These are phyloP conservation scores for Neurospora tetrasperma DNA, from an alignment of 495 filamentous ascomycete genomes.

Conservation along the genomic window DNA sequence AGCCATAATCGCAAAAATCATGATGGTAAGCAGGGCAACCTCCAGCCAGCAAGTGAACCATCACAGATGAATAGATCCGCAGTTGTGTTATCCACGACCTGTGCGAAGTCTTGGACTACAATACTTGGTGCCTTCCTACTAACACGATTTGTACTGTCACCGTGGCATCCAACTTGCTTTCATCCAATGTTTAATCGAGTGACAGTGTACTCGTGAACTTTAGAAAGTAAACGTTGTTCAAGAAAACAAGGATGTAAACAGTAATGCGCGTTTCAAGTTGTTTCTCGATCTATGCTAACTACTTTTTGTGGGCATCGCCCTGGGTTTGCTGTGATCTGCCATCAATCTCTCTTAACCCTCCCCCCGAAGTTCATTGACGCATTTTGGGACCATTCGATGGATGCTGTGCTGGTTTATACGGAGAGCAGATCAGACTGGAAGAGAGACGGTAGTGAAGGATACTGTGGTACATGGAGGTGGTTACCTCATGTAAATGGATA, in stretches of 20 bases:
- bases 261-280: neutral
- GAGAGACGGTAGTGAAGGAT: neutral
- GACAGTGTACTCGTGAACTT: neutral
- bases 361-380: too few species aligned
- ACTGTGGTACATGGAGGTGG: neutral
- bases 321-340: neutral
- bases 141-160: neutral
- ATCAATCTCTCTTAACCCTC: neutral
- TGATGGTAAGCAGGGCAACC: too few species aligned
- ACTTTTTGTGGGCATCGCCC: neutral
- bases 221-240: neutral
- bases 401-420: neutral
- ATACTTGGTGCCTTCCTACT: neutral
- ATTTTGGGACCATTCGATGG: neutral
- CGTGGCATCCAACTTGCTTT: neutral
- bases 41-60: neutral
- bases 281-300: neutral
- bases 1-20: too few species aligned
- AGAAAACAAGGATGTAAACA: neutral
- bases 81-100: neutral
- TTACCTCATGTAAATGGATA: neutral
- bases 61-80: neutral
- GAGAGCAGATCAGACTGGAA: neutral
- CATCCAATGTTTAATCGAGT: neutral
- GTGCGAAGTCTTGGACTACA: neutral